Evolutionary conservation across 2,329 filamentous ascomycete species (phyloP).

Genomic region (Graphiopsis chlorocephala): DNA sequence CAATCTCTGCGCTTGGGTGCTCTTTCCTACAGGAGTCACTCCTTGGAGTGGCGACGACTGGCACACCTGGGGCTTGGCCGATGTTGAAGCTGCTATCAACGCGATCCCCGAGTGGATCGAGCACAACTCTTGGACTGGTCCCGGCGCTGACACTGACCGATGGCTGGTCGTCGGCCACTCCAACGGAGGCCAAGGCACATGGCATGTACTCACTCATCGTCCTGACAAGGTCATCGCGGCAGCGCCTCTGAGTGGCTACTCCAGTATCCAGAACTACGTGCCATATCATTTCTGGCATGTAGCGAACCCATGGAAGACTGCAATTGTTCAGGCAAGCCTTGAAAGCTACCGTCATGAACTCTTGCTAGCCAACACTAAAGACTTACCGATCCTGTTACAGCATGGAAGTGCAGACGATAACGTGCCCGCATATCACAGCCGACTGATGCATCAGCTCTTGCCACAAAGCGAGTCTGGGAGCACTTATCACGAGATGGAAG

Average conservation of each 20-base stretch:
- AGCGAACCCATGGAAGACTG: constrained; percentile 50
- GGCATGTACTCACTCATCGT: constrained; percentile 55
- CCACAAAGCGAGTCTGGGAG: constrained; percentile 42
- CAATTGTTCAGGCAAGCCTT: constrained; percentile 48
- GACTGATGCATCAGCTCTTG: constrained; percentile 52
- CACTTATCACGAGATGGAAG: constrained; percentile 50
- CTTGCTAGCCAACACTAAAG: constrained; percentile 50
- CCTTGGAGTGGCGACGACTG: constrained; percentile 61
- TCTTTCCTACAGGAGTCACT: constrained; percentile 57
- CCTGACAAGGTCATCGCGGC: constrained; percentile 57
- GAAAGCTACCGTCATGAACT: constrained; percentile 56
- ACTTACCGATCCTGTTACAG: constrained; percentile 55
- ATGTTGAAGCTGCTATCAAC: constrained; percentile 53
- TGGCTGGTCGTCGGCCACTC: constrained; percentile 59
- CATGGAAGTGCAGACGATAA: constrained; percentile 58
- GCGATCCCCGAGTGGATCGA: constrained; percentile 53
- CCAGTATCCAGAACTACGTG: constrained; percentile 59
- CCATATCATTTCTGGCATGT: constrained; percentile 56
- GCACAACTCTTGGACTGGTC: constrained; percentile 47
- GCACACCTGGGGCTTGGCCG: constrained; percentile 58
- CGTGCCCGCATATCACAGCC: constrained; percentile 57
- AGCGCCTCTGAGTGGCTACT: constrained; percentile 57
- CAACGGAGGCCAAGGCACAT: constrained; percentile 60
- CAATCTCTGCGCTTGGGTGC: constrained; percentile 54
- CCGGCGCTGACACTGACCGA: constrained; percentile 43